Conservation (phyloP, 2,329 filamentous ascomycete genomes). For the Fusarium bulbicola region DNA sequence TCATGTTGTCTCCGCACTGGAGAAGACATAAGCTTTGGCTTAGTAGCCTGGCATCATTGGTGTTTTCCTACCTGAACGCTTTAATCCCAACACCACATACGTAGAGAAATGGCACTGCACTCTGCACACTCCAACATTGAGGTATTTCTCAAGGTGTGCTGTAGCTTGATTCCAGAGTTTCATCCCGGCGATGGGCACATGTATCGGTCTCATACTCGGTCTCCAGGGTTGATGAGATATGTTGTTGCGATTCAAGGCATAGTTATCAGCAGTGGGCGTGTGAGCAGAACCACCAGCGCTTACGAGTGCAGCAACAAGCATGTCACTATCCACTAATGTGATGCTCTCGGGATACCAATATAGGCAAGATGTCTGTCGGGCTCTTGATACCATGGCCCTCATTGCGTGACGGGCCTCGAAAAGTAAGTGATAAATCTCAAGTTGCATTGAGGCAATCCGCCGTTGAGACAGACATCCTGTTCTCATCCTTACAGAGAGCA, state of each 20-base stretch:
- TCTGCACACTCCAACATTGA: background rate
- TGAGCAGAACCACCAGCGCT: conserved; percentile 4
- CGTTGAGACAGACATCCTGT: background rate
- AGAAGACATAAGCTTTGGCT: conserved; percentile 28
- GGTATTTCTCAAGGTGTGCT: background rate
- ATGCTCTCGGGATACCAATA: conserved; percentile 20
- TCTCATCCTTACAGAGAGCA: background rate
- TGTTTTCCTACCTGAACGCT: background rate
- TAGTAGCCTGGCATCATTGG: conserved; percentile 16
- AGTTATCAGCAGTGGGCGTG: background rate
- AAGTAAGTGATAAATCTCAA: background rate
- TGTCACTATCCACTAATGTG: background rate
- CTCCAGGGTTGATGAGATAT: background rate
- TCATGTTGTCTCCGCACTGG: conserved; percentile 17
- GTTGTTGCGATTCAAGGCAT: background rate
- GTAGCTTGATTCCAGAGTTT: conserved; percentile 14
- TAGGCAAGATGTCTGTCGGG: background rate
- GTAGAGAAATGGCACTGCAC: conserved; percentile 1
- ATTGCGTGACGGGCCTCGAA: background rate
- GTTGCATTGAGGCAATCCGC: background rate
- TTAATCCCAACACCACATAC: background rate
- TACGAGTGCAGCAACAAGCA: background rate
- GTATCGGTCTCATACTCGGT: background rate
- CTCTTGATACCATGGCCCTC: background rate
- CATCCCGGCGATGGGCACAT: background rate